phyloP scores from a whole-genome alignment of 257 asterid genomes.

The Plectranthus barbatus region DNA sequence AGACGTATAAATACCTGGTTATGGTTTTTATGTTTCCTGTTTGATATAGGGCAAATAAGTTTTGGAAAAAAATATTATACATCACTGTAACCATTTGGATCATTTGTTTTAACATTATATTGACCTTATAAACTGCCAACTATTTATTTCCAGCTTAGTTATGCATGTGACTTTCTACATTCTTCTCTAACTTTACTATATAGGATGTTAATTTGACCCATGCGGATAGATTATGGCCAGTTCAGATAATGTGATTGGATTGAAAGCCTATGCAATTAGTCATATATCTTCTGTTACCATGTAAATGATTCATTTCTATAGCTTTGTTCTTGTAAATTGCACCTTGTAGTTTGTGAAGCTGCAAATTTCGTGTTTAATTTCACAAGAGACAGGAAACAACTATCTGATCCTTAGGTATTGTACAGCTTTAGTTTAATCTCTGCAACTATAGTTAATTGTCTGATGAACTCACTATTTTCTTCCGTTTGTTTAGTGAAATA shows the following conservation, averaged over 20 bases:
- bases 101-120: background rate
- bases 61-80: background rate
- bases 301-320: background rate
- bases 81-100: background rate
- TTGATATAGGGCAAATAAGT: background rate
- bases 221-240: background rate
- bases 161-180: background rate
- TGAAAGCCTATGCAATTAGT: background rate
- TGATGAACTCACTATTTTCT: constrained; percentile 1
- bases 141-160: background rate
- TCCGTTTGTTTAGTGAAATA: background rate
- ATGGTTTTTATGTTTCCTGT: background rate
- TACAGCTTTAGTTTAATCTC: background rate
- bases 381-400: background rate
- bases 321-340: background rate
- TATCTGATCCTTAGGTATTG: background rate
- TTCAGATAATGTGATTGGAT: background rate
- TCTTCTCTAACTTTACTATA: background rate
- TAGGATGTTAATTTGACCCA: background rate
- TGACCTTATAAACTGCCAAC: background rate
- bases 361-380: background rate
- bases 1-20: background rate
- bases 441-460: background rate
- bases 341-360: background rate
- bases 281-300: background rate